Conservation (phyloP, 1,139 yeast species). For the Pichia sp. region DNA sequence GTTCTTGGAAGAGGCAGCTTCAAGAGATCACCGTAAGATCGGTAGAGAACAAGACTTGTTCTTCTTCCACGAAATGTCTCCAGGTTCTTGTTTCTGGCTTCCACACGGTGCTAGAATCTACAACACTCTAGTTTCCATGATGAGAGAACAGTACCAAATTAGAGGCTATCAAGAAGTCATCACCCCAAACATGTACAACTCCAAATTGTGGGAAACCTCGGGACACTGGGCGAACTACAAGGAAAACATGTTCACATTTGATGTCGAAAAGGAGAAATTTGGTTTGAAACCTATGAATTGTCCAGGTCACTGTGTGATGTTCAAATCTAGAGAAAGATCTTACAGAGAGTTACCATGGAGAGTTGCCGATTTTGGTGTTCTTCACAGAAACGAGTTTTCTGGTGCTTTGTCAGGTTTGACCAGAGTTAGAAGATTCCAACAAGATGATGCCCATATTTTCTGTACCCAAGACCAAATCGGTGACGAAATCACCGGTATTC, state of each 20-base stretch:
- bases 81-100: slow-evolving; percentile 96
- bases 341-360: slow-evolving; percentile 95
- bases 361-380: slow-evolving; percentile 92
- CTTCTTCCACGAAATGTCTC: slow-evolving; percentile 92
- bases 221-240: slow-evolving; percentile 98
- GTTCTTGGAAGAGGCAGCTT: slow-evolving; percentile 93
- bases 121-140: slow-evolving; percentile 71
- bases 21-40: slow-evolving; percentile 94
- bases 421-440: slow-evolving; percentile 96
- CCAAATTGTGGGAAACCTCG: slow-evolving; percentile 94
- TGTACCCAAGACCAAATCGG: slow-evolving; percentile 81
- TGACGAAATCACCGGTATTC: slow-evolving; percentile 68
- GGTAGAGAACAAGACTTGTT: slow-evolving; percentile 96
- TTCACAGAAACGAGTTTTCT: slow-evolving; percentile 92
- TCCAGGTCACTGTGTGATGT: slow-evolving; percentile 94
- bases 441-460: slow-evolving; percentile 97
- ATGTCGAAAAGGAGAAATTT: slow-evolving; percentile 85
- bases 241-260: slow-evolving; percentile 95
- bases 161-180: slow-evolving; percentile 97
- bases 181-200: slow-evolving; percentile 95
- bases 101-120: slow-evolving; percentile 98
- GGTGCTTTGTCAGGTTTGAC: slow-evolving; percentile 90
- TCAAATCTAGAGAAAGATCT: slow-evolving; percentile 82
- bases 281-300: slow-evolving; percentile 98
- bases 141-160: slow-evolving; percentile 77